Base-by-base conservation (phyloP, 768 basidiomycete species). In the Lactarius sp. region DNA sequence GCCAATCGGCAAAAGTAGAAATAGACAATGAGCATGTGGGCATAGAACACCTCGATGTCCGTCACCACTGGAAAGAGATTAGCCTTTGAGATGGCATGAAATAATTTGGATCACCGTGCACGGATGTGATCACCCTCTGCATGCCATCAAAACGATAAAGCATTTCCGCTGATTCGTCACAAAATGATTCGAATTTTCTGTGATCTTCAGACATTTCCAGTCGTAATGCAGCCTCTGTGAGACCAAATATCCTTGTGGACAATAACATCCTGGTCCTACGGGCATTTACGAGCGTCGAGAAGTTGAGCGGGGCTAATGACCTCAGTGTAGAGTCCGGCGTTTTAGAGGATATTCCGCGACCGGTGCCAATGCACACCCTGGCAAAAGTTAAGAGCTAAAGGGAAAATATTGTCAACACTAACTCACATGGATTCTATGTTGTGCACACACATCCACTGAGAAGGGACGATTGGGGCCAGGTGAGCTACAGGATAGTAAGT, bases 31-130 rank as follows among this genome's bases (percentile, higher is more conserved):
- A 79, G 71, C 72, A 79, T 78, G 31, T 75, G 73, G 58, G 76
- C 77, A 64, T 80, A 74, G 62, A 80, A 79, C 37, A 65, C 67
- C 64, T 82, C 81, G 56, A 76, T 66, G 60, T 76, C 74, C 64
- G 76, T 73, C 52, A 78, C 69, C 59, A 81, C 81, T 82, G 60
- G 64, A 69, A 44, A 70, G 71, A 70, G 61, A 67, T 70, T 68
- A 65, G 64, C 58, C 41, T 27, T 62, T 55, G 59, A 50, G 6
- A 31, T 42, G 14, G 2, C 20, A 27, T 22, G 39, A 52, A 20
- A 34, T 31, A 20, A 39, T 14, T 47, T 20, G 44, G 67, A 42
- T 55, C 36, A 50, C 66, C 55, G 49, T 54, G 56, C 22, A 63
- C 55, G 22, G 60, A 31, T 55, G 66, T 36, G 18, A 64, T 72